Base-by-base conservation (phyloP, 2,329 filamentous ascomycete species). In the Colletotrichum viniferum region DNA sequence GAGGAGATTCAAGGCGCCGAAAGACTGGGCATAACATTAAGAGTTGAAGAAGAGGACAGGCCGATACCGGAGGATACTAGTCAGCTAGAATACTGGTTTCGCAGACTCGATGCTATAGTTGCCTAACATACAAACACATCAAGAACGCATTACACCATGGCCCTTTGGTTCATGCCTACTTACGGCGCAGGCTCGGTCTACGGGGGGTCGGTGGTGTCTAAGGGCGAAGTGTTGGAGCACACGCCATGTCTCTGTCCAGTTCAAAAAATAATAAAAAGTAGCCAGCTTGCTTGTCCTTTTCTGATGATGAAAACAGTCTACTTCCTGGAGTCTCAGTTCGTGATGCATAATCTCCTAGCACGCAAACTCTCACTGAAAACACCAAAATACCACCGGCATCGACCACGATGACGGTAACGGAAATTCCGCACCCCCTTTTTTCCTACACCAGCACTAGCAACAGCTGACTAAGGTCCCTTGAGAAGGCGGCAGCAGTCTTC, bases 21-120 rank as follows among this genome's bases (percentile, higher is more conserved):
- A 34, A 30, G 12, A 61, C 12, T 61, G 4, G 28, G 58, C 3
- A 58, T 58, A 10, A 5, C 14, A 18, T 58, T 58, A 3, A 58
- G 13, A 58, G 55, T 58, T 18, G 24, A 58, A 18, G 4, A 6
- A 28, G 24, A 28, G 24, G 6, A 18, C 3, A 18, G 0, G 13
- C 4, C 4, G 3, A 24, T 3, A 4, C 24, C 0, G 24, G 24
- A 10, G 24, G 55, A 3, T 16, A 0, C 0, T 0, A 58, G 0
- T 28, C 2, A 10, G 55, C 55, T 28, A 3, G 24, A 28, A 6
- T 2, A 5, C 7, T 58, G 55, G 55, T 10, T 58, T 28, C 55
- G 24, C 4, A 10, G 2, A 1, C 55, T 58, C 0, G 24, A 58
- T 58, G 55, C 24, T 18, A 13, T 26, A 56, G 52, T 56, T 2